Base-by-base conservation (phyloP, 495 filamentous ascomycete species). In the Xylona heveae region DNA sequence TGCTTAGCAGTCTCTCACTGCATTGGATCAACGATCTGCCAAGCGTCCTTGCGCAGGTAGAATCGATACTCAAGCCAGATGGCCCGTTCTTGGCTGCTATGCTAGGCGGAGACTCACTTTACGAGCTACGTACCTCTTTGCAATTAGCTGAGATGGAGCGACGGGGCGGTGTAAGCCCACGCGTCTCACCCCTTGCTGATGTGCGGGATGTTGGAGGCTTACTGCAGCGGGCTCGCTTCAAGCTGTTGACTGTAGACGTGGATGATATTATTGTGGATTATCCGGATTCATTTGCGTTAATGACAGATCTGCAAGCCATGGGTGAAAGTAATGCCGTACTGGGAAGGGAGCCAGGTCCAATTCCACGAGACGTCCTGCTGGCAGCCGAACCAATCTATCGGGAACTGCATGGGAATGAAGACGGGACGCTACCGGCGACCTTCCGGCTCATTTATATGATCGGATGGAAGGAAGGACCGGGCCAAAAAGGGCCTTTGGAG, bases 1-100 rank as follows among this genome's bases (percentile, higher is more conserved):
- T 93, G 2, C 57, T 99, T 18, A 81, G 73, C 43, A 84, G 75
- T 26, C 57, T 91, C 37, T 80, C 72, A 20, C 66, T 99, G 48
- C 90, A 99, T 53, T 99, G 90, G 90, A 74, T 93, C 53, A 99
- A 99, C 52, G 78, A 99, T 48, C 66, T 99, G 5, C 88, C 90
- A 0, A 74, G 71, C 3, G 55, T 85, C 3, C 65, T 99, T 1
- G 52, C 66, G 21, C 78, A 92, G 47, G 64, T 91, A 40, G 81
- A 88, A 54, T 59, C 57, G 25, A 60, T 84, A 22, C 66, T 99
- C 10, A 85, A 85, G 52, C 83, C 88, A 0, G 90, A 99, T 47
- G 61, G 66, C 25, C 84, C 90, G 9, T 91, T 99, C 48, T 69
- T 99, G 22, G 88, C 74, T 8, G 88, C 82, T 31, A 95, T 99